phyloP scores from a whole-genome alignment of 2,329 filamentous ascomycete genomes.

The Aschersonia sp. region DNA sequence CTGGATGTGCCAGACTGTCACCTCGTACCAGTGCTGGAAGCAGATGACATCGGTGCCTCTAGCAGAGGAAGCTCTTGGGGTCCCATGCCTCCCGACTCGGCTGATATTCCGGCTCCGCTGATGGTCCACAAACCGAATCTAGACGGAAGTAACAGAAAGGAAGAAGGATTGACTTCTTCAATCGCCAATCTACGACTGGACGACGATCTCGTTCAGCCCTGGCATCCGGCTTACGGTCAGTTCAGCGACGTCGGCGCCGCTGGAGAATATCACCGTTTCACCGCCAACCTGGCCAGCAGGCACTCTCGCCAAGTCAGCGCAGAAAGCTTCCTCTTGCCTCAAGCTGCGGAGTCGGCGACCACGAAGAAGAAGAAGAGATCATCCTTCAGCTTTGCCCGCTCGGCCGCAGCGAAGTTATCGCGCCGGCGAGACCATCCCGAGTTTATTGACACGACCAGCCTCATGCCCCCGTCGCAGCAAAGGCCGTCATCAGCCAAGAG shows the following conservation, averaged over 20 bases:
- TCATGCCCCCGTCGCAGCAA: neutral
- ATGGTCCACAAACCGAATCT: slow-evolving; percentile 1
- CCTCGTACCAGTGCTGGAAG: slow-evolving; percentile 7
- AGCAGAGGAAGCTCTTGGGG: slow-evolving; percentile 10
- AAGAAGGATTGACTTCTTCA: neutral
- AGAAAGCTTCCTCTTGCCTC: neutral
- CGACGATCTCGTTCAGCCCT: slow-evolving; percentile 3
- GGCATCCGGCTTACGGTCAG: slow-evolving; percentile 11
- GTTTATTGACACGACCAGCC: neutral
- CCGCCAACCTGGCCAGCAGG: slow-evolving; percentile 15
- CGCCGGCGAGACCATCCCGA: slow-evolving; percentile 11
- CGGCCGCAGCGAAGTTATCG: slow-evolving; percentile 12
- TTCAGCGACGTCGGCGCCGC: slow-evolving; percentile 16
- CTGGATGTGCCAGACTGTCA: slow-evolving; percentile 1
- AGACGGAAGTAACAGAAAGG: slow-evolving; percentile 3
- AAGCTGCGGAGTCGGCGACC: neutral
- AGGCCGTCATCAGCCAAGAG: neutral
- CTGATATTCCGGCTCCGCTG: slow-evolving; percentile 4
- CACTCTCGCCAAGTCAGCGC: neutral
- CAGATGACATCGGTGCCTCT: slow-evolving; percentile 7
- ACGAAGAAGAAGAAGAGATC: slow-evolving; percentile 6
- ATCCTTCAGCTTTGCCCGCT: slow-evolving; percentile 11
- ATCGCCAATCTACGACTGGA: slow-evolving; percentile 1
- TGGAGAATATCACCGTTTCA: slow-evolving; percentile 20
- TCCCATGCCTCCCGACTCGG: slow-evolving; percentile 7